phyloP scores from a whole-genome alignment of 345 rosid species.

The Adansonia digitata region DNA sequence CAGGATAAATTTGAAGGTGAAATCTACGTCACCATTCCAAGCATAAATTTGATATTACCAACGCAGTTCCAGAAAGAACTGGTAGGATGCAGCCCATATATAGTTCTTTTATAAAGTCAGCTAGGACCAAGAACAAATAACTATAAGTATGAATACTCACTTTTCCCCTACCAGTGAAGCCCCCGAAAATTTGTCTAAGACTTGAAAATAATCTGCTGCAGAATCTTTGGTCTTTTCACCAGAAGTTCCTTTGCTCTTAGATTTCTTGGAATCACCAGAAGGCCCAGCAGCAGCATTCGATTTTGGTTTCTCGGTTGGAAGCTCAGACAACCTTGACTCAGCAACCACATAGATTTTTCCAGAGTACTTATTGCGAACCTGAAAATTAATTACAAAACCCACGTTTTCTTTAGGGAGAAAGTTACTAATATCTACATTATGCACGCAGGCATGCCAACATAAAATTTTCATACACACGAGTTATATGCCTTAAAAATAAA shows the following conservation, averaged over 20 bases:
- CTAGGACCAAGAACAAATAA: not conserved
- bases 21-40: not conserved
- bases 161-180: constrained; percentile 66
- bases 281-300: constrained; percentile 40
- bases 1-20: not conserved
- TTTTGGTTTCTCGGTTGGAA: constrained; percentile 81
- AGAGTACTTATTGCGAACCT: constrained; percentile 70
- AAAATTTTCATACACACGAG: not conserved
- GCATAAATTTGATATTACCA: not conserved
- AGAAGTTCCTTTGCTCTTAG: constrained; percentile 22
- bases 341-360: constrained; percentile 78
- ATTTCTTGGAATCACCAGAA: constrained; percentile 41
- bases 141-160: constrained; percentile 35
- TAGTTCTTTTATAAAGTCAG: not conserved
- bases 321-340: constrained; percentile 70
- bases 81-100: not conserved
- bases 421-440: not conserved
- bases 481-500: not conserved
- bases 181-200: constrained; percentile 63
- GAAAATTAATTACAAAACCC: constrained; percentile 6
- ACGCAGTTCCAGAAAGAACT: not conserved
- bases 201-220: constrained; percentile 48
- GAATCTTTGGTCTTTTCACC: constrained; percentile 53
- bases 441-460: not conserved
- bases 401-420: not conserved